A percentile compares a stretch with the other conserved stretches of the same genome.
These are phyloP conservation scores for Cercospora sp. DNA, from an alignment of 2,329 filamentous ascomycete genomes.

Conservation along the genomic window DNA sequence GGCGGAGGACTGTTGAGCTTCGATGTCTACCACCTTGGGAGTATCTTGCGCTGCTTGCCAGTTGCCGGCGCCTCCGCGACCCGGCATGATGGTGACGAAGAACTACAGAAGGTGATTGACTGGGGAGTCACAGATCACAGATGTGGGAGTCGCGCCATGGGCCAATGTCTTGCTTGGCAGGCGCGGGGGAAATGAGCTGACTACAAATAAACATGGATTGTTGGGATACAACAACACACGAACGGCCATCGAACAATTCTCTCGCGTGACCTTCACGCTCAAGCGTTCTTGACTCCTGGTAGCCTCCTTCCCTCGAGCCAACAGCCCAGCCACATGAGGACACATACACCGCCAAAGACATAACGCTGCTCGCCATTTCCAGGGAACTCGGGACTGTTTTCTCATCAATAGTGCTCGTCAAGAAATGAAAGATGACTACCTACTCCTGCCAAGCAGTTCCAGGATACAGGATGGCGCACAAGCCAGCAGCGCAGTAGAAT, in stretches of 20 bases:
- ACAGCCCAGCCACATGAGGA: constrained; percentile 37
- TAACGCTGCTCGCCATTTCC: constrained; percentile 41
- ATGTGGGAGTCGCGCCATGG: background rate
- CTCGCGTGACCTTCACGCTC: background rate
- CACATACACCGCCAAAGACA: constrained; percentile 33
- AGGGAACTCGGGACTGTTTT: constrained; percentile 46
- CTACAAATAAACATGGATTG: background rate
- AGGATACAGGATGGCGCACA: constrained; percentile 51
- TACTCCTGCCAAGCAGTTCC: constrained; percentile 45
- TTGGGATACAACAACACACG: background rate
- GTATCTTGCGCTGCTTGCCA: constrained; percentile 35
- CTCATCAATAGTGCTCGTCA: background rate
- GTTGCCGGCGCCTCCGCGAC: constrained; percentile 51
- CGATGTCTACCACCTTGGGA: constrained; percentile 38
- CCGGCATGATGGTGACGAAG: constrained; percentile 27
- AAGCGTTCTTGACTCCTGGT: constrained; percentile 25
- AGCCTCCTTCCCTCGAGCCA: constrained; percentile 32
- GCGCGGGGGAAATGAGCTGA: background rate
- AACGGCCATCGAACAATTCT: background rate
- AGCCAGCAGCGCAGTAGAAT: constrained; percentile 48
- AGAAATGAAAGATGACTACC: background rate
- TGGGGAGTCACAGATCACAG: background rate
- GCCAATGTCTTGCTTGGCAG: background rate
- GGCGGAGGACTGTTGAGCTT: constrained; percentile 39
- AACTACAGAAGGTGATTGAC: background rate